A percentile compares a stretch with the other conserved stretches of the same genome.
Evolutionary conservation across 768 basidiomycete species (phyloP).

Genomic region (Phaffia tasmanica): DNA sequence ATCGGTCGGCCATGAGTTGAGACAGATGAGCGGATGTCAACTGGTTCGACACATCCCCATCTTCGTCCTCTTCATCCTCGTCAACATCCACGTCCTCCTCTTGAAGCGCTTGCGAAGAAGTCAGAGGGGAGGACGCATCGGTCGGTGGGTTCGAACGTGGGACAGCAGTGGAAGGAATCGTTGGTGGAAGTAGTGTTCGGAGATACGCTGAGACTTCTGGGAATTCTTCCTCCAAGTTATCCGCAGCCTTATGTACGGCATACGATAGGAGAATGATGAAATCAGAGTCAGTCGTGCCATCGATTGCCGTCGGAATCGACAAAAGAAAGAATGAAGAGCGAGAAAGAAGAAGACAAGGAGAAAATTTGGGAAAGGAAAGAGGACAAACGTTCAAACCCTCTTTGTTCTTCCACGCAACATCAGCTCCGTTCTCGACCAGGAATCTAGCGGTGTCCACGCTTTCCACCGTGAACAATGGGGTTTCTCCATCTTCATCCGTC

Average conservation of each 20-base stretch:
- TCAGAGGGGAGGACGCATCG: neutral
- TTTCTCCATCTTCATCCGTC: conserved; percentile 76
- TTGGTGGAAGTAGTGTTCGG: conserved; percentile 37
- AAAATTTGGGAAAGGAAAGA: neutral
- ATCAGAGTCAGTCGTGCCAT: too few species aligned
- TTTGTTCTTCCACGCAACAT: conserved; percentile 50
- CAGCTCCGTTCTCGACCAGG: conserved; percentile 68
- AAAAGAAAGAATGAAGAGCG: neutral
- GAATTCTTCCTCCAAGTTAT: conserved; percentile 60
- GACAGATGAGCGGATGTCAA: conserved; percentile 16
- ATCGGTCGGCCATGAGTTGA: conserved; percentile 24
- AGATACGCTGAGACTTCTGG: conserved; percentile 56
- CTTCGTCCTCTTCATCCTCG: neutral
- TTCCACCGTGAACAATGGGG: conserved; percentile 83
- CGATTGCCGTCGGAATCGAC: too few species aligned
- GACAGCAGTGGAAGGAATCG: neutral
- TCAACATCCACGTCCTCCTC: conserved; percentile 3
- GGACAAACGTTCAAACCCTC: conserved; percentile 63
- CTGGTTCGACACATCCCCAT: conserved; percentile 6
- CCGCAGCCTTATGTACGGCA: conserved; percentile 49
- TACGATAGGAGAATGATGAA: neutral
- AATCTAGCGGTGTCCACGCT: conserved; percentile 62
- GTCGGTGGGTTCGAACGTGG: neutral
- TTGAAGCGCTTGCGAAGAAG: conserved; percentile 1
- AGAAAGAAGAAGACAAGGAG: conserved; percentile 3